Evolutionary conservation across 1,139 yeast species (phyloP).

Genomic region (Suhomyces panamericanus): DNA sequence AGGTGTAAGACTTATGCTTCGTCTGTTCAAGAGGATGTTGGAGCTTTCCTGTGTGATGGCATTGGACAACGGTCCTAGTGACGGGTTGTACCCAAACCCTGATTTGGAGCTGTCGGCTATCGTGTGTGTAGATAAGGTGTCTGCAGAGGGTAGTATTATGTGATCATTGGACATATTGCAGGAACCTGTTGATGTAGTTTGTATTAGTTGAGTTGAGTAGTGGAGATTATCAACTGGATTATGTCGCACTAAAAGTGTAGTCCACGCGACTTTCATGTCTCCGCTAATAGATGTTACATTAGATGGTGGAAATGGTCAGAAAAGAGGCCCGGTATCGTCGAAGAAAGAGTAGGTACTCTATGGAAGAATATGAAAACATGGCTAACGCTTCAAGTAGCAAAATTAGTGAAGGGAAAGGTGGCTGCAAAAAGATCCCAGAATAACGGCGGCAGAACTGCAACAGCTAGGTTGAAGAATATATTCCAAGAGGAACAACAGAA

Average conservation of each 20-base stretch:
- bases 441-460: not conserved
- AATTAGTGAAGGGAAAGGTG: not conserved
- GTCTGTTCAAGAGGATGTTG: slow-evolving; percentile 34
- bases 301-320: not conserved
- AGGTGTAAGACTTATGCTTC: slow-evolving; percentile 33
- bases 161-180: slow-evolving; percentile 34
- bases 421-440: not conserved
- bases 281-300: not conserved
- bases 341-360: not conserved
- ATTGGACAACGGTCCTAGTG: slow-evolving; percentile 44
- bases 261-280: not conserved
- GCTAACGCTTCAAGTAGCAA: not conserved
- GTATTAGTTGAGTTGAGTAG: not conserved
- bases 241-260: not conserved
- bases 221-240: not conserved
- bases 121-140: slow-evolving; percentile 37
- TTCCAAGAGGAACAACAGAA: not conserved
- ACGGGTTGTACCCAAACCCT: slow-evolving; percentile 50
- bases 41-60: slow-evolving; percentile 40
- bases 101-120: slow-evolving; percentile 34
- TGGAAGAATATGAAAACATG: not conserved
- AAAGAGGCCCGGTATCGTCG: not conserved
- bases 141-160: slow-evolving; percentile 41
- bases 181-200: not conserved
- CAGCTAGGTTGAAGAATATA: not conserved